These are phyloP conservation scores for Acanthamoeba sp. DNA, from an alignment of 208 protist genomes.

Conservation along the genomic window DNA sequence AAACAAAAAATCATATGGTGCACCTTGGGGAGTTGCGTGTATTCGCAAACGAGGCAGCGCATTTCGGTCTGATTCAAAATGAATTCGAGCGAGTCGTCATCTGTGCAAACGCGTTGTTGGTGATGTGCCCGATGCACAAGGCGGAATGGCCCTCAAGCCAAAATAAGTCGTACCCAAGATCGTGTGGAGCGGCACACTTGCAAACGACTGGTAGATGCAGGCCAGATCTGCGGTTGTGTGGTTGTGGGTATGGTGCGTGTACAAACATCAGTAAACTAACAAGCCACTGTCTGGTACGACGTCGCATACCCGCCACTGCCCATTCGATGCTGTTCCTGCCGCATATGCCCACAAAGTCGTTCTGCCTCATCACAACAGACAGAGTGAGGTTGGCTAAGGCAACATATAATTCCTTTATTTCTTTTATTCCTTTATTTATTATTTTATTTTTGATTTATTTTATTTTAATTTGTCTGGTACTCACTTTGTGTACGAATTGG, in stretches of 20 bases:
- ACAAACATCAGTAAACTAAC: too few species aligned
- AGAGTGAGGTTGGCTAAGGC: too few species aligned
- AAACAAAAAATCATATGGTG: too few species aligned
- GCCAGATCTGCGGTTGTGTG: not conserved
- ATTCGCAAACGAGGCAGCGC: conserved; percentile 15
- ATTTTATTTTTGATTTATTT: too few species aligned
- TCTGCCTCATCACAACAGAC: not conserved
- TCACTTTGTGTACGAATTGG: not conserved
- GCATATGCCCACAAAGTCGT: conserved; percentile 19
- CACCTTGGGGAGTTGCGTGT: not conserved
- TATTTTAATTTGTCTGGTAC: too few species aligned
- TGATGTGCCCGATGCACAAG: not conserved
- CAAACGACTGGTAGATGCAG: not conserved
- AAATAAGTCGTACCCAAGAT: not conserved
- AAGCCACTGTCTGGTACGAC: not conserved
- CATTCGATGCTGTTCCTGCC: conserved; percentile 49
- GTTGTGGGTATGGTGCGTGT: not conserved
- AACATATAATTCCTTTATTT: too few species aligned
- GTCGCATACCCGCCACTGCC: not conserved
- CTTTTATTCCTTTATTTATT: too few species aligned
- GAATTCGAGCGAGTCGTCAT: conserved; percentile 4
- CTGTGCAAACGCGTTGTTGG: not conserved
- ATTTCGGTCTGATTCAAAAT: conserved; percentile 44
- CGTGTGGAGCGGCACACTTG: conserved; percentile 29
- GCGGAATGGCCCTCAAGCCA: too few species aligned